phyloP scores from a whole-genome alignment of 2,329 filamentous ascomycete genomes.

The Sarocladium oryzae region DNA sequence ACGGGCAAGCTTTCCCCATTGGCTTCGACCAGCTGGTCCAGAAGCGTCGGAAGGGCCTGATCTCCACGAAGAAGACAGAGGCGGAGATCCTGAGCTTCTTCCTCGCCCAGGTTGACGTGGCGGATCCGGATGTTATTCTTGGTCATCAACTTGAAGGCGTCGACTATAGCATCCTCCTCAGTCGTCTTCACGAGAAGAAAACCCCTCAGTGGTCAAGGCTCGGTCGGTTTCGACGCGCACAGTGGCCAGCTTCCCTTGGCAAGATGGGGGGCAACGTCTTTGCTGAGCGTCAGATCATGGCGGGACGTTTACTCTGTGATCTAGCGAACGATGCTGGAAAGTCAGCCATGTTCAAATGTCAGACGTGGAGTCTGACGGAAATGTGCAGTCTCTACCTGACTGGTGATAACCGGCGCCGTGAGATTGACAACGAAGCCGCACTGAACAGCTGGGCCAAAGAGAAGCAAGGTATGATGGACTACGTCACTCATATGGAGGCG shows the following conservation, averaged over 20 bases:
- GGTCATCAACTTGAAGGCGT: constrained; percentile 97
- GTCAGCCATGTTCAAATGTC: constrained; percentile 93
- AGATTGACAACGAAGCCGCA: constrained; percentile 82
- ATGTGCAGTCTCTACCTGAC: constrained; percentile 91
- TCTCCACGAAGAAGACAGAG: constrained; percentile 79
- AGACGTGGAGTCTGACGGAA: constrained; percentile 95
- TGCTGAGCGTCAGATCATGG: constrained; percentile 81
- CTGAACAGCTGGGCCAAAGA: constrained; percentile 75
- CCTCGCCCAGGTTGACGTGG: constrained; percentile 76
- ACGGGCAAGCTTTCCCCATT: constrained; percentile 68
- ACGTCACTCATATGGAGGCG: constrained; percentile 86
- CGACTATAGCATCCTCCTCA: constrained; percentile 87
- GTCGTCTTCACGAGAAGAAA: constrained; percentile 80
- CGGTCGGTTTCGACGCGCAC: constrained; percentile 71
- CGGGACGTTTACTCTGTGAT: constrained; percentile 87
- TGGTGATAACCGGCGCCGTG: constrained; percentile 64
- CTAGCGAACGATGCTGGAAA: constrained; percentile 95
- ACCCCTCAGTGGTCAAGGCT: constrained; percentile 93
- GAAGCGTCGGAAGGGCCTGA: constrained; percentile 63
- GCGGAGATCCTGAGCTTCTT: constrained; percentile 81
- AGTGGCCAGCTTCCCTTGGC: constrained; percentile 84
- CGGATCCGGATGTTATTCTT: constrained; percentile 88
- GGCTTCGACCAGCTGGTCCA: constrained; percentile 76
- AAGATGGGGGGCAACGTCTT: constrained; percentile 88
- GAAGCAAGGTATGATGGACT: constrained; percentile 84